Evolutionary conservation across 2,329 filamentous ascomycete genomes (phyloP).

Genomic region (Diaporthe sp.): DNA sequence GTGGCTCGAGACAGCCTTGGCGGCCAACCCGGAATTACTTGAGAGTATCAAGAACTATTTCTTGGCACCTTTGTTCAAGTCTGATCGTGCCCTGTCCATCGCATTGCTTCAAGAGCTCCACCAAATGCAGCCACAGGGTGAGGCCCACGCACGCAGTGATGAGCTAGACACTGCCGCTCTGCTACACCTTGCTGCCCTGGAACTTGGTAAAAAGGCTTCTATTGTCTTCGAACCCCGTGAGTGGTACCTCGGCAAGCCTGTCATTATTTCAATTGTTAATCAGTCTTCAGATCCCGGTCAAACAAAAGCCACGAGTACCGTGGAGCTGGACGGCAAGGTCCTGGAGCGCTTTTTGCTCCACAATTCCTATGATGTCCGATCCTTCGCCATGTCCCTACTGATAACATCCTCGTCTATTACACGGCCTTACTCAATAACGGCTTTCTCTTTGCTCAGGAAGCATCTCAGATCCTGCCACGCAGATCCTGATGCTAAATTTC

Average conservation of each 20-base stretch:
- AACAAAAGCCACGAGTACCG: slow-evolving; percentile 43
- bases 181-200: slow-evolving; percentile 76
- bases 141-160: slow-evolving; percentile 47
- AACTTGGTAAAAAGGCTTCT: slow-evolving; percentile 78
- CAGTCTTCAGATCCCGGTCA: slow-evolving; percentile 45
- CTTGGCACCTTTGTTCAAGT: slow-evolving; percentile 73
- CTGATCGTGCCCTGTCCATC: slow-evolving; percentile 67
- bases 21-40: slow-evolving; percentile 64
- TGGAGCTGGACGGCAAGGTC: slow-evolving; percentile 56
- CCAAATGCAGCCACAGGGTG: slow-evolving; percentile 50
- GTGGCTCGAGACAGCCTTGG: slow-evolving; percentile 68
- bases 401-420: slow-evolving; percentile 82
- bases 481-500: slow-evolving; percentile 88
- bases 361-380: slow-evolving; percentile 75
- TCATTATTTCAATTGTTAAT: slow-evolving; percentile 40
- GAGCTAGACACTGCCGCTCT: slow-evolving; percentile 68
- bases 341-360: slow-evolving; percentile 68
- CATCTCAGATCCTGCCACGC: slow-evolving; percentile 82
- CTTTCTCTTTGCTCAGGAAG: slow-evolving; percentile 73
- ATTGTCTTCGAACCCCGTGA: slow-evolving; percentile 77
- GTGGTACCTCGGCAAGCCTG: slow-evolving; percentile 41
- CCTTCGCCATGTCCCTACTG: slow-evolving; percentile 86
- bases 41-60: slow-evolving; percentile 76
- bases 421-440: slow-evolving; percentile 75
- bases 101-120: slow-evolving; percentile 68